Evolutionary conservation across 2,329 filamentous ascomycete genomes (phyloP), one percentile per base, ranked within the genome.

Genomic region (Clarireedia sp.): DNA sequence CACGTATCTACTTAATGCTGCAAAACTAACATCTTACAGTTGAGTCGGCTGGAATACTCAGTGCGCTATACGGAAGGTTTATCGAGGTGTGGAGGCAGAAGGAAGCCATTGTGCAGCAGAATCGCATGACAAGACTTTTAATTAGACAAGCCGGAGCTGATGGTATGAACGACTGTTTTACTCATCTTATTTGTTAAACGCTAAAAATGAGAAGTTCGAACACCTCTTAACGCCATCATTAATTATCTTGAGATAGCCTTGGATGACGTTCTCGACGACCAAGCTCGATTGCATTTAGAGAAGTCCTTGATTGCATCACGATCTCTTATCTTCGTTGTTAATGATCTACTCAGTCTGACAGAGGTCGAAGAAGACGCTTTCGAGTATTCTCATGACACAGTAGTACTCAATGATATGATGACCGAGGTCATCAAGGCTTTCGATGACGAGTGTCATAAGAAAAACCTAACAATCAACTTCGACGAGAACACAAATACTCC

Each of bases 1-100:
- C n/a, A 17, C 19, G 0, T 4, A 12, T 12, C 12, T 1, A 3
- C 29, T 24, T 2, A 14, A n/a, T 4, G 0, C 14, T 14, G 6
- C 40, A 51, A 16, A 29, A 44, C 7, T 51, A 9, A 17, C 23
- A 5, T 23, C 16, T n/a, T 14, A 14, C 37, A 55, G 79, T 95
- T 2, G 90, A 96, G 70, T 95, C 89, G 0, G 90, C 90, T 0
- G 89, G 90, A 0, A 88, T 96, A 0, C 74, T 96, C 2, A 95
- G 90, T 65, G 73, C 95, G 9, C 88, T 96, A 0, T 96, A 96
- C 59, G 77, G 79, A n/a, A 83, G 82, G 68, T 96, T 96, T 67
- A 95, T 95, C 63, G 88, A 95, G 65, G 90, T 95, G 6, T 95
- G 90, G 90, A 78, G 89, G 55, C 89, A 95, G 67, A 95, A 95